Evolutionary conservation across 257 asterid species (phyloP), one percentile per base, ranked within the genome.

Genomic region (Nicotiana tomentosiformis): DNA sequence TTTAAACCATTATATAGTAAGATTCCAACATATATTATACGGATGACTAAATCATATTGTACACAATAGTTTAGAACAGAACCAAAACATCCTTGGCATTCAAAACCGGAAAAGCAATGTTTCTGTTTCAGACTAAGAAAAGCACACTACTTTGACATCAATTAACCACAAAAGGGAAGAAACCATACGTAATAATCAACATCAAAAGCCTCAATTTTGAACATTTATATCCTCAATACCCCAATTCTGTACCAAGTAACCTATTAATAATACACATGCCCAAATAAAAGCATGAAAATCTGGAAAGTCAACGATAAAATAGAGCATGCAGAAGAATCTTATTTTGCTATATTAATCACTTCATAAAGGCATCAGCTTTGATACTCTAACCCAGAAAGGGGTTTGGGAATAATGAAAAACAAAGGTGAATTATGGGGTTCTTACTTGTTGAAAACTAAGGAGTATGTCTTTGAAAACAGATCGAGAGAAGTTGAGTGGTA

Each of bases 261-360:
- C 14, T 4, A 30, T 15, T 35, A 66, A 66, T 20, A 81, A 81
- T 55, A 81, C 29, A 56, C 66, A 66, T 18, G 58, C 32, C 16
- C 11, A 37, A 17, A n/a, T 0, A 23, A 29, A 67, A 39, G 43
- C 5, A 62, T 20, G 39, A 37, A 60, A 51, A 66, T 49, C 30
- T 6, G 14, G 14, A 49, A 66, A 53, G 61, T 66, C 32, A 65
- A 64, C 18, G 32, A 66, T 3, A 26, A 37, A 60, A 79, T 23
- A 35, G 74, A 49, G 62, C 64, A 49, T 57, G 58, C 26, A 78
- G 57, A 78, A 66, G 53, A 66, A 81, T 49, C 65, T 66, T 81
- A 37, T 57, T 57, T 46, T 72, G 60, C 60, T 16, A 6, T 15
- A 26, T 61, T 26, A 53, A 53, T 61, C 10, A n/a, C n/a, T 35